phyloP scores from a whole-genome alignment of 73 alveolate genomes.

The Paramecium biaurelia region DNA sequence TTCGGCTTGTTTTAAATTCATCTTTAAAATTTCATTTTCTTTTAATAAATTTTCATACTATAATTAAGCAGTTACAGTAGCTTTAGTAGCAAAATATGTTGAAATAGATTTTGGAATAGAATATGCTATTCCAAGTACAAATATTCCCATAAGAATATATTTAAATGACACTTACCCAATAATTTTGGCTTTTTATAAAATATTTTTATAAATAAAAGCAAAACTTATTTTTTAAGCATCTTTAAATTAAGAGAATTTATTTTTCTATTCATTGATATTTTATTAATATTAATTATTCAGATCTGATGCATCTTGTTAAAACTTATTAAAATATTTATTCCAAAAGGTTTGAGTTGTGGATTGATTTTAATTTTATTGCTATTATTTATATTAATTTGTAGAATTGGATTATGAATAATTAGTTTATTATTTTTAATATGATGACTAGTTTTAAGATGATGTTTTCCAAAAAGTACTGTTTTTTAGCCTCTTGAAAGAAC shows the following conservation, averaged over 20 bases:
- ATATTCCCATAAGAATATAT: not conserved
- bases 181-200: not conserved
- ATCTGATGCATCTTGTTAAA: not conserved
- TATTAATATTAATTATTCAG: not conserved
- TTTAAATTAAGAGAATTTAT: not conserved
- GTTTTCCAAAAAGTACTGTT: not conserved
- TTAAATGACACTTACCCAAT: not conserved
- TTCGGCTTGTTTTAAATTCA: not conserved
- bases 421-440: not conserved
- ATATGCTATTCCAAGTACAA: not conserved
- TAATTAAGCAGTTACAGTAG: not conserved
- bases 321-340: not conserved
- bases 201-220: not conserved
- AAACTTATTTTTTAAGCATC: not conserved
- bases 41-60: not conserved
- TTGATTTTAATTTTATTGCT: not conserved
- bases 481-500: not conserved
- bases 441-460: not conserved
- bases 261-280: not conserved
- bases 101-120: conserved; percentile 3
- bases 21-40: not conserved
- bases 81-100: not conserved
- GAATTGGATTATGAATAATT: not conserved
- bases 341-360: not conserved
- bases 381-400: not conserved